These are phyloP conservation scores for Bocquillonia castaneifolia DNA, from an alignment of 441 rosid genomes.

Conservation along the genomic window DNA sequence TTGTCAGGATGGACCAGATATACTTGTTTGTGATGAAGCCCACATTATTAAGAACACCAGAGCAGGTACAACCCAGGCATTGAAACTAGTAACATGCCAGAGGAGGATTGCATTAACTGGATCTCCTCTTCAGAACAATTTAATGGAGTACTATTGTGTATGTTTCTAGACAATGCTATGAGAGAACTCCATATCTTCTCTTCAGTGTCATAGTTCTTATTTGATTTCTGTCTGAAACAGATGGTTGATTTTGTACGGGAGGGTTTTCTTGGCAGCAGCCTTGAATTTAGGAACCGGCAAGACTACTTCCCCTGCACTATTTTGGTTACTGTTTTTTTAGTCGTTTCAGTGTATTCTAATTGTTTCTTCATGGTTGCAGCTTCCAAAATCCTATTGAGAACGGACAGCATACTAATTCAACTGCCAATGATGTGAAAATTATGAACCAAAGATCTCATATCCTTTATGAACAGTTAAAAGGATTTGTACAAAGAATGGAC, in stretches of 20 bases:
- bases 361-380: slow-evolving; percentile 42
- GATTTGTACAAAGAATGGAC: slow-evolving; percentile 99
- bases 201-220: slow-evolving; percentile 19
- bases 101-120: slow-evolving; percentile 99
- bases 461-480: slow-evolving; percentile 93
- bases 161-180: slow-evolving; percentile 32
- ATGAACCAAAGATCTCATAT: slow-evolving; percentile 99
- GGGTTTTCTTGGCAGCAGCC: slow-evolving; percentile 99
- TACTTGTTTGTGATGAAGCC: slow-evolving; percentile 99
- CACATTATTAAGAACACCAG: slow-evolving; percentile 94
- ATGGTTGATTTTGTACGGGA: slow-evolving; percentile 99
- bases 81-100: slow-evolving; percentile 96
- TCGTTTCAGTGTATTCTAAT: slow-evolving; percentile 18
- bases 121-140: slow-evolving; percentile 99
- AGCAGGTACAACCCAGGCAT: slow-evolving; percentile 96
- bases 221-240: slow-evolving; percentile 46
- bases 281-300: slow-evolving; percentile 95
- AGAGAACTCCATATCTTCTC: slow-evolving; percentile 7
- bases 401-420: slow-evolving; percentile 98
- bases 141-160: slow-evolving; percentile 99
- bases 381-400: slow-evolving; percentile 98
- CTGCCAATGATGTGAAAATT: slow-evolving; percentile 88
- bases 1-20: slow-evolving; percentile 96
- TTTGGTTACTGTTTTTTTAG: slow-evolving; percentile 16
- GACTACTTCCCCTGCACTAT: slow-evolving; percentile 30